Percentiles rank a stretch among this genome's conserved stretches.
Conservation (phyloP, 2,329 filamentous ascomycete species). For the Xylaria sp. region DNA sequence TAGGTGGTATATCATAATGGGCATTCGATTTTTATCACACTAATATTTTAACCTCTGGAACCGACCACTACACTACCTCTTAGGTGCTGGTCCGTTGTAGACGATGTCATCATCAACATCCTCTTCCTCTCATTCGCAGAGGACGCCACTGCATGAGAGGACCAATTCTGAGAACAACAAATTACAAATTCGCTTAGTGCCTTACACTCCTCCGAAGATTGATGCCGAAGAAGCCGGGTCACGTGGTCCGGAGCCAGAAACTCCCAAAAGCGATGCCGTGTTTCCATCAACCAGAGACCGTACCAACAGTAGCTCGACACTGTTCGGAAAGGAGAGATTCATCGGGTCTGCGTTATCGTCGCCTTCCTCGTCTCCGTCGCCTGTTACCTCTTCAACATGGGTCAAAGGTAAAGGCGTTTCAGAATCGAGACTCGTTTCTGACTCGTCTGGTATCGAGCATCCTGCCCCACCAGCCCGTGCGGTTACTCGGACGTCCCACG, state of each 20-base stretch:
- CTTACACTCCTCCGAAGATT: slow-evolving; percentile 58
- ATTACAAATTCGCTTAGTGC: slow-evolving; percentile 59
- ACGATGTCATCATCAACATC: slow-evolving; percentile 50
- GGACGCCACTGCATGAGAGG: slow-evolving; percentile 53
- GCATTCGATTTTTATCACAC: slow-evolving; percentile 32
- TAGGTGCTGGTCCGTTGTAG: slow-evolving; percentile 35
- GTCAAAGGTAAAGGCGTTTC: slow-evolving; percentile 56
- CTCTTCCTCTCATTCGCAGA: slow-evolving; percentile 43
- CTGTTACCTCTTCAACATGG: slow-evolving; percentile 52
- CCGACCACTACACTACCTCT: slow-evolving; percentile 20
- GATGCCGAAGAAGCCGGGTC: slow-evolving; percentile 44
- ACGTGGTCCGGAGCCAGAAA: slow-evolving; percentile 38
- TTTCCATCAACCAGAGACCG: slow-evolving; percentile 36
- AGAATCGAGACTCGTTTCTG: slow-evolving; percentile 55
- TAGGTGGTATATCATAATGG: slow-evolving; percentile 42
- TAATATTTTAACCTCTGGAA: slow-evolving; percentile 34
- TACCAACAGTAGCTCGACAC: slow-evolving; percentile 39
- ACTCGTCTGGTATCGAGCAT: slow-evolving; percentile 48
- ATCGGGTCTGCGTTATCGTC: slow-evolving; percentile 52
- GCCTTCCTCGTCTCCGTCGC: slow-evolving; percentile 48
- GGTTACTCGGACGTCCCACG: slow-evolving; percentile 52
- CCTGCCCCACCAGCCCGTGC: slow-evolving; percentile 52
- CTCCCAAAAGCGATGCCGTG: slow-evolving; percentile 35
- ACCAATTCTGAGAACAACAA: slow-evolving; percentile 55
- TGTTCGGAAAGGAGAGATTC: slow-evolving; percentile 44